Percentiles rank a stretch among this genome's conserved stretches.
Evolutionary conservation across 106 monocot genomes (phyloP).

Genomic region (Dendrobium chrysotoxum): DNA sequence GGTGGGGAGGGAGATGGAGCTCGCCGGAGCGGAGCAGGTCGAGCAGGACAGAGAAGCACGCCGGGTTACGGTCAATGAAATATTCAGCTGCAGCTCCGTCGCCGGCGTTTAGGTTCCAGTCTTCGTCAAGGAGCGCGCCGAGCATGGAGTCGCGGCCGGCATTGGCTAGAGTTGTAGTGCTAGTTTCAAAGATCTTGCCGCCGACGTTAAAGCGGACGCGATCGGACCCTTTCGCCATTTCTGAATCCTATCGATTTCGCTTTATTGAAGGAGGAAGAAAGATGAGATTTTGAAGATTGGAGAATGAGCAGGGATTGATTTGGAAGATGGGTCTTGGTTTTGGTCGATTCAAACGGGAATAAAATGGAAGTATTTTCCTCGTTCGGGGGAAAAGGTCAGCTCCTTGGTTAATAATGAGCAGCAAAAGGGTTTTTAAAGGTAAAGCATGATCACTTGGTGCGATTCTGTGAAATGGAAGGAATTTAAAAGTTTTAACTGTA

Average conservation of each 20-base stretch:
- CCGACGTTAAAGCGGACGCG: constrained; percentile 80
- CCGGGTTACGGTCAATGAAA: constrained; percentile 87
- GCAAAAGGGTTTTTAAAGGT: not conserved
- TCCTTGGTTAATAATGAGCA: not conserved
- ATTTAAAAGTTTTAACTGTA: too few relatives aligned
- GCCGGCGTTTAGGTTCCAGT: constrained; percentile 29
- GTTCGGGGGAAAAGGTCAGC: not conserved
- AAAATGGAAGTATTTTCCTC: not conserved
- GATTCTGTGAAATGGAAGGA: too few relatives aligned
- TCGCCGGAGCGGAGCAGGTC: constrained; percentile 87
- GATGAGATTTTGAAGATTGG: not conserved
- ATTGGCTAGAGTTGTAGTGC: constrained; percentile 73
- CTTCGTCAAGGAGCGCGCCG: constrained; percentile 62
- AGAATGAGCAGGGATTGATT: too few relatives aligned
- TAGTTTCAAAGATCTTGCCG: constrained; percentile 79
- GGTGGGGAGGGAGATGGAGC: constrained; percentile 45
- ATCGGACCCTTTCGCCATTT: constrained; percentile 12
- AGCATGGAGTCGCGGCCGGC: constrained; percentile 83
- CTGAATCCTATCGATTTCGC: not conserved
- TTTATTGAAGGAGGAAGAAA: not conserved
- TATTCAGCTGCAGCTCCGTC: constrained; percentile 24
- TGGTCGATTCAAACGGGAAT: not conserved
- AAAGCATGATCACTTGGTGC: too few relatives aligned
- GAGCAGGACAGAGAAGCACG: constrained; percentile 66
- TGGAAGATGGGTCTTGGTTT: too few relatives aligned